A percentile compares a stretch with the other conserved stretches of the same genome.
phyloP scores from a whole-genome alignment of 192 early-diverging fungal genomes.

The Backusella psychrophila region DNA sequence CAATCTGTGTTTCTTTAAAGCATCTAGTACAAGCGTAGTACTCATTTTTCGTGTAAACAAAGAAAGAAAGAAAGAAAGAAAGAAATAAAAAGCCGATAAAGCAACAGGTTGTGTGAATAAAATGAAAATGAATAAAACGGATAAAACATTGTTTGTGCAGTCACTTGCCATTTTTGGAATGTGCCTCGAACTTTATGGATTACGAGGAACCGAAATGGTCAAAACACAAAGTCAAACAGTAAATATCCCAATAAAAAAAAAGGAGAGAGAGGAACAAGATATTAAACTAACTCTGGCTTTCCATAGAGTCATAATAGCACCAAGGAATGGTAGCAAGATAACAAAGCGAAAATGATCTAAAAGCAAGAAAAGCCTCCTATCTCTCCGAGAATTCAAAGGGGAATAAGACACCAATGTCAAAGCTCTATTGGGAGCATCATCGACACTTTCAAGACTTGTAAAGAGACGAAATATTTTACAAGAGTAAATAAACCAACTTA shows the following conservation, averaged over 20 bases:
- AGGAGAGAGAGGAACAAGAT: background rate
- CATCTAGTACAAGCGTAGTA: background rate
- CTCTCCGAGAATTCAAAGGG: no score
- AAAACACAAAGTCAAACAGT: background rate
- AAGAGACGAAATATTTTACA: no score
- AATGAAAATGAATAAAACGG: background rate
- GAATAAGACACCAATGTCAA: no score
- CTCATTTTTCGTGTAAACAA: background rate
- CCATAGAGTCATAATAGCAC: background rate
- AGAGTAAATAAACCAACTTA: no score
- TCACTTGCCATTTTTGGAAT: background rate
- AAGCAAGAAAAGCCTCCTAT: no score
- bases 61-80: background rate
- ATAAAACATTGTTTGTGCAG: background rate
- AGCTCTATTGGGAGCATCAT: no score
- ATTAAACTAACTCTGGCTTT: background rate
- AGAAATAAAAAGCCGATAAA: background rate
- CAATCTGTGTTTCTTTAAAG: background rate
- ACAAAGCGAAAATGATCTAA: background rate
- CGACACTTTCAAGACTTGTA: no score
- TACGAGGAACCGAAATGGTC: background rate
- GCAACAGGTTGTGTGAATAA: background rate
- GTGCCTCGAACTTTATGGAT: background rate
- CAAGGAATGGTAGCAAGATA: background rate
- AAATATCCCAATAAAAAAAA: background rate